Base-by-base conservation (phyloP, 148 eudicot species). In the Rhododendron molle region DNA sequence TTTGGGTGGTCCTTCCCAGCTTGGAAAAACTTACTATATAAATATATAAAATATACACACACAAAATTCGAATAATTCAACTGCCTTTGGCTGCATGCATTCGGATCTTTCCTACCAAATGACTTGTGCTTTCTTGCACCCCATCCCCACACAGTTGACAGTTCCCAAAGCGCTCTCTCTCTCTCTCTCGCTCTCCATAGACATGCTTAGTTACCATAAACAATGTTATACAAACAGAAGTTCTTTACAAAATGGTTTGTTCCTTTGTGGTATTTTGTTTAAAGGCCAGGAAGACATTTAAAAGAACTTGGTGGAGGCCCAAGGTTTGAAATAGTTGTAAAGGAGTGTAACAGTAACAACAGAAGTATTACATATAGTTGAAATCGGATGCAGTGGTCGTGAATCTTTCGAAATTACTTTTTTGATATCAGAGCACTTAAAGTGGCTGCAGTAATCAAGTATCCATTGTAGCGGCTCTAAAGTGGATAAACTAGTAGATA, bases 31-130 rank as follows among this genome's bases (percentile, higher is more conserved):
- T 60, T 60, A 7, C 26, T 60, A 7, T 21, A 9, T 77, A n/a
- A 15, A 69, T 20, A 87, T 23, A 72, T 4, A 40, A 12, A 34
- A 54, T 9, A 14, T 52, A 50, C 78, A 40, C 23, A 44, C 44
- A 67, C 7, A 46, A 76, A 65, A 30, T 52, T 9, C 44, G 26
- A 81, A 85, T 80, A 89, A 84, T 89, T 87, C 52, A 88, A 81
- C 84, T 77, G 84, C 86, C 87, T 91, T 89, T 89, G 93, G 91
- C 91, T 87, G 54, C 88, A 87, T 85, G 86, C 86, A 76, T 60
- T 89, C 83, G 91, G 89, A 91, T 84, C 81, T 84, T 88, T 67
- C 88, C 88, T 78, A 52, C 88, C 83, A 85, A 69, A 69, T 74
- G 85, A 65, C 65, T 87, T 84, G 85, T 89, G 85, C 90, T 89